Conservation (phyloP, 2,329 filamentous ascomycete genomes). For the Penicillium sp. region DNA sequence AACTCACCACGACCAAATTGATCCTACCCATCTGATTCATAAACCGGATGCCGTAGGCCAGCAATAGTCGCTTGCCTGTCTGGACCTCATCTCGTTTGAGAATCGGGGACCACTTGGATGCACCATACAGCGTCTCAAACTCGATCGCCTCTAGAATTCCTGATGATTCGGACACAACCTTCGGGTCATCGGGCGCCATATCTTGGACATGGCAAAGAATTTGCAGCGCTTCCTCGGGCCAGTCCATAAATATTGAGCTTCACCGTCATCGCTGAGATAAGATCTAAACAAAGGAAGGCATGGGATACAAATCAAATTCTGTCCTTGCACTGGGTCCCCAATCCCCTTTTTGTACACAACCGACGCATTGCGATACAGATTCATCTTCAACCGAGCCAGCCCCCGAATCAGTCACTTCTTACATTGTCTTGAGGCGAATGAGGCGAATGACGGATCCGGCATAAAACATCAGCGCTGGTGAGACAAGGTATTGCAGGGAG, state of each 20-base stretch:
- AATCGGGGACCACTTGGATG: conserved; percentile 42
- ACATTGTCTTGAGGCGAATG: no score
- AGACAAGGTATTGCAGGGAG: background rate
- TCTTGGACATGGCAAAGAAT: conserved; percentile 31
- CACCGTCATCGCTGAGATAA: conserved; percentile 13
- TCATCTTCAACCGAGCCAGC: background rate
- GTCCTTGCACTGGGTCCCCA: background rate
- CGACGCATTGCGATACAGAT: background rate
- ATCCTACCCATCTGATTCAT: conserved; percentile 54
- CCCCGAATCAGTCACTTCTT: background rate
- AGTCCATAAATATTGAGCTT: conserved; percentile 27
- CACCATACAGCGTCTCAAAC: conserved; percentile 34
- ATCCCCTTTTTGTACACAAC: background rate
- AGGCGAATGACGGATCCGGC: background rate
- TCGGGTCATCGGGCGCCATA: conserved; percentile 19
- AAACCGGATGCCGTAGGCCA: conserved; percentile 50
- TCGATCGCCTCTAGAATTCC: conserved; percentile 47
- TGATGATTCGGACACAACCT: conserved; percentile 31
- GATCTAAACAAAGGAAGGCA: background rate
- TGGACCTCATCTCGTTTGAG: conserved; percentile 45
- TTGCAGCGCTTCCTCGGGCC: conserved; percentile 30
- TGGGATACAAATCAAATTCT: background rate
- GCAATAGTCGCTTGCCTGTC: conserved; percentile 46
- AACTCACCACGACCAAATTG: conserved; percentile 46
- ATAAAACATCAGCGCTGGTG: background rate